These are phyloP conservation scores for Vigna reflexopilosa DNA, from an alignment of 306 rosid genomes.

Conservation along the genomic window DNA sequence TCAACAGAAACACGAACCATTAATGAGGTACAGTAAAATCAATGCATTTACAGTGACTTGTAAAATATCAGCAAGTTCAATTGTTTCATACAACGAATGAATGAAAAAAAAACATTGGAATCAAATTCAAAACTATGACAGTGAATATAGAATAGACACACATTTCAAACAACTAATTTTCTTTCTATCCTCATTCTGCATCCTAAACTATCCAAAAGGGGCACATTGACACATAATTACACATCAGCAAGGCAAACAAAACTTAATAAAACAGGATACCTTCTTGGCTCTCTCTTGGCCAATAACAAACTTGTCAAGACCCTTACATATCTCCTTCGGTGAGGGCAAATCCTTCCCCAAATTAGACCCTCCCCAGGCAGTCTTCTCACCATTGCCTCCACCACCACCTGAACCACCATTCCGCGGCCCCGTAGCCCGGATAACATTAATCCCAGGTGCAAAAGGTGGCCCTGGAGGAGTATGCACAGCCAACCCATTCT, in stretches of 20 bases:
- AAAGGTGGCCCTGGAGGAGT: constrained; percentile 95
- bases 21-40: constrained; percentile 35
- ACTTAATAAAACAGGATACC: constrained; percentile 49
- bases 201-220: constrained; percentile 18
- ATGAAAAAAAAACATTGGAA: constrained; percentile 10
- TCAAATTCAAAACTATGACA: constrained; percentile 30
- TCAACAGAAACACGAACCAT: constrained; percentile 52
- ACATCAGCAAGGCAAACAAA: constrained; percentile 23
- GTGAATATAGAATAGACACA: background rate
- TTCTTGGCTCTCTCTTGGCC: constrained; percentile 93
- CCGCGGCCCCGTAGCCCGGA: constrained; percentile 66
- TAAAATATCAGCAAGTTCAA: background rate
- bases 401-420: constrained; percentile 52
- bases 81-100: background rate
- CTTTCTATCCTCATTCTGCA: constrained; percentile 11
- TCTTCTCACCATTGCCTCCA: constrained; percentile 59
- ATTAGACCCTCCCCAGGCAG: constrained; percentile 90
- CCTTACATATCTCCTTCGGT: constrained; percentile 91
- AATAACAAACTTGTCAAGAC: constrained; percentile 92
- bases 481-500: constrained; percentile 86
- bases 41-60: constrained; percentile 29
- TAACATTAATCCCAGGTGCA: constrained; percentile 73
- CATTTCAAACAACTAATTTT: background rate
- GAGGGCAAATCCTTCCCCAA: constrained; percentile 92
- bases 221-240: background rate